Conservation (phyloP, 2,329 filamentous ascomycete genomes). For the Colletotrichum endophyticum region DNA sequence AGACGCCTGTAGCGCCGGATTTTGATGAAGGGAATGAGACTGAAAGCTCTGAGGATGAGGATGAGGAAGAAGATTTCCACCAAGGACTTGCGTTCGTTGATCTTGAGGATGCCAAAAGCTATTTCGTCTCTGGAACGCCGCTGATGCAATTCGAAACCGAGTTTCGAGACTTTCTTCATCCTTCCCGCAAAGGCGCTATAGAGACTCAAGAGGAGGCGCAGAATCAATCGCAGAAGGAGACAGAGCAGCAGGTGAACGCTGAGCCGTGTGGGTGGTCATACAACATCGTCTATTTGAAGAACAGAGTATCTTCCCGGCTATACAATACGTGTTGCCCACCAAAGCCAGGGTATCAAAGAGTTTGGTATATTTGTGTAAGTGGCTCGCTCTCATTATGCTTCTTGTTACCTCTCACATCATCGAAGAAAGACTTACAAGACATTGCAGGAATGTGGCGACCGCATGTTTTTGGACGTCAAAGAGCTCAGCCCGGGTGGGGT, state of each 20-base stretch:
- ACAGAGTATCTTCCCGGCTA: neutral
- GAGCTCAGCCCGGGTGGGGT: neutral
- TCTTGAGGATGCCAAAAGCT: neutral
- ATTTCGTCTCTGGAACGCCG: neutral
- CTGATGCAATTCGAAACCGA: neutral
- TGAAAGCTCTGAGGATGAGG: neutral
- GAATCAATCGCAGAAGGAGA: too few species aligned
- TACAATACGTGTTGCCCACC: neutral
- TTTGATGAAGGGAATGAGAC: neutral
- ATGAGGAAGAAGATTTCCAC: neutral
- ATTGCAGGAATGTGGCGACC: neutral
- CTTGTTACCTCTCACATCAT: neutral
- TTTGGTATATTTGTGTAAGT: neutral
- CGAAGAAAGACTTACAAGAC: neutral
- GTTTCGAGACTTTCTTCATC: neutral
- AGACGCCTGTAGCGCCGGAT: too few species aligned
- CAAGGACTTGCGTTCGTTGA: fast-evolving
- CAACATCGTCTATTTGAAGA: neutral
- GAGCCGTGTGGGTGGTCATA: too few species aligned
- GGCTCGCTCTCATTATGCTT: neutral
- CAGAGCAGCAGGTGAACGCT: too few species aligned
- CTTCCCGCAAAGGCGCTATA: fast-evolving
- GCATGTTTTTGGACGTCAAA: neutral
- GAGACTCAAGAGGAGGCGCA: neutral
- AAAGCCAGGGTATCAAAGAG: neutral